Base-by-base conservation (phyloP, 305 asterid species). In the Solanum hybrid region DNA sequence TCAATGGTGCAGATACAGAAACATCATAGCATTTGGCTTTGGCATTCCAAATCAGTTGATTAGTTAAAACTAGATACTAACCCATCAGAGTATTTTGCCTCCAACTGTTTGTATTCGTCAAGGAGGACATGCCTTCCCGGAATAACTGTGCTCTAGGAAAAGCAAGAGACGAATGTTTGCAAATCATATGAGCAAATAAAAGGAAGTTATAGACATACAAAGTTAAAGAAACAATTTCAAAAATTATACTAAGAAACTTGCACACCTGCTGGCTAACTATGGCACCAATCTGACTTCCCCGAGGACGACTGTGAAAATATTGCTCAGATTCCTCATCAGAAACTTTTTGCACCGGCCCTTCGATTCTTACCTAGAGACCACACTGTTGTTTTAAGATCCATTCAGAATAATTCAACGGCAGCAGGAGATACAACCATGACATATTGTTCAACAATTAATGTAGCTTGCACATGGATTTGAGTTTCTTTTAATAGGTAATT, bases 251-350 rank as follows among this genome's bases (percentile, higher is more conserved):
- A 24, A 77, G 56, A 77, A 90, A 89, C 73, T 56, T 40, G 9
- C 24, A 10, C 73, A 97, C 99, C 99, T 97, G 99, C 88, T 94
- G 90, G 96, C 99, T 97, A 90, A 94, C 98, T 89, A 95, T 93
- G 88, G 99, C 99, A 89, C 98, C 99, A 90, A 97, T 94, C 94
- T 97, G 99, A 93, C 98, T 96, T 90, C 98, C 98, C 86, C 95
- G 93, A 64, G 99, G 99, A 90, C 99, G 99, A 90, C 99, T 96
- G 91, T 96, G 98, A 88, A 97, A 97, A 93, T 97, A 97, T 56
- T 93, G 93, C 85, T 95, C 97, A 91, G 99, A 96, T 91, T 95
- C 99, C 92, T 94, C 96, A 38, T 95, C 97, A 32, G 98, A 92
- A 20, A 97, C 97, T 90, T 96, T 97, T 87, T 93, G 92, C 88